Evolutionary conservation across 2,329 filamentous ascomycete species (phyloP).

Genomic region (Tolypocladium guangdongense): DNA sequence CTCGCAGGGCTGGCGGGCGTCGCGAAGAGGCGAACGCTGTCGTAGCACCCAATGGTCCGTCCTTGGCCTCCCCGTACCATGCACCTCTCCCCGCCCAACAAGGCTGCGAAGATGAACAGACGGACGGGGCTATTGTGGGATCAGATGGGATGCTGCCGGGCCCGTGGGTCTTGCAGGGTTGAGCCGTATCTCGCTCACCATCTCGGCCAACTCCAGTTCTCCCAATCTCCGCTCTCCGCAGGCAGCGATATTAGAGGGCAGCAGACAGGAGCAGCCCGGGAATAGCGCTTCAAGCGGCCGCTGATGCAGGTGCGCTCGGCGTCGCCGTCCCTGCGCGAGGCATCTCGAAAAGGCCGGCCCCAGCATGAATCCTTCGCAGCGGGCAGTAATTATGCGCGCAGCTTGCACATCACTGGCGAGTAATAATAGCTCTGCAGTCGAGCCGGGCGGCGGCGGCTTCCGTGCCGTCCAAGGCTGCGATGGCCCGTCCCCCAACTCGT

Average conservation of each 20-base stretch:
- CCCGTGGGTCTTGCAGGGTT: neutral
- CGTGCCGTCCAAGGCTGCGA: neutral
- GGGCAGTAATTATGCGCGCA: neutral
- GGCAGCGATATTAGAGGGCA: no score
- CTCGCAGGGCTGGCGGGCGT: conserved; percentile 1
- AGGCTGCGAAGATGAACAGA: neutral
- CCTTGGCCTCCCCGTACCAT: neutral
- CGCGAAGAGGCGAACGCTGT: neutral
- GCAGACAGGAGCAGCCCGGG: neutral
- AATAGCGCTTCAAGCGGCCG: neutral
- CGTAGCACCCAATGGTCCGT: neutral
- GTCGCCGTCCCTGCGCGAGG: neutral
- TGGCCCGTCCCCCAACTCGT: neutral
- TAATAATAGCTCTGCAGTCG: neutral
- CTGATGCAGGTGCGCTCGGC: neutral
- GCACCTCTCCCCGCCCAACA: neutral
- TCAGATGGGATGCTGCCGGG: neutral
- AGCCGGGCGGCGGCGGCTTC: neutral
- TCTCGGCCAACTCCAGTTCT: neutral
- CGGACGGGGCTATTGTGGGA: neutral
- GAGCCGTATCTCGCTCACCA: neutral
- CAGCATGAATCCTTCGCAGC: neutral
- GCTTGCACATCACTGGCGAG: neutral
- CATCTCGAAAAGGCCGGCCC: neutral
- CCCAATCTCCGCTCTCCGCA: neutral